Evolutionary conservation across 2,329 filamentous ascomycete species (phyloP).

Genomic region (Dothideomycetidae sp.): DNA sequence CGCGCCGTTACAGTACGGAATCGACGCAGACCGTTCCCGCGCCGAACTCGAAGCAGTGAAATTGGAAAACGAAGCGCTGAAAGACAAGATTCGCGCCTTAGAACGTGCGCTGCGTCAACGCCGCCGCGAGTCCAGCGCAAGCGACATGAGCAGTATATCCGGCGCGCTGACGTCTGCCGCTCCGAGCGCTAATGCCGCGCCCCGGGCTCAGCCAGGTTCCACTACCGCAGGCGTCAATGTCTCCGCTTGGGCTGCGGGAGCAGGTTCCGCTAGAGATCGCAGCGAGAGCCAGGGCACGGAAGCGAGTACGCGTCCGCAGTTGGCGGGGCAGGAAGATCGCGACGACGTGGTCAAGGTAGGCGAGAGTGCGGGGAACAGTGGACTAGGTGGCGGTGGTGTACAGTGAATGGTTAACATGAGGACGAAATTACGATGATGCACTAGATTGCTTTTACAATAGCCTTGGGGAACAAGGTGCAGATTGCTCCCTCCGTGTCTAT

Average conservation of each 20-base stretch:
- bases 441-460: too few relatives aligned
- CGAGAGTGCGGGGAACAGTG: slow-evolving; percentile 22
- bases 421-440: too few relatives aligned
- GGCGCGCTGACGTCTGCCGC: background rate
- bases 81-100: slow-evolving; percentile 33
- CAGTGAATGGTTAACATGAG: too few relatives aligned
- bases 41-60: slow-evolving; percentile 36
- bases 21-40: slow-evolving; percentile 30
- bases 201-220: background rate
- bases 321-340: slow-evolving; percentile 10
- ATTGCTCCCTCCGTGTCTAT: too few relatives aligned
- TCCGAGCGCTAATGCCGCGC: slow-evolving; percentile 7
- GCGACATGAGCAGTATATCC: slow-evolving; percentile 11
- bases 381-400: too few relatives aligned
- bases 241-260: slow-evolving; percentile 17
- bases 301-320: slow-evolving; percentile 14
- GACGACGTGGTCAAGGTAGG: slow-evolving; percentile 24
- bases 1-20: slow-evolving; percentile 12
- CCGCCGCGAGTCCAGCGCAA: slow-evolving; percentile 20
- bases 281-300: slow-evolving; percentile 26
- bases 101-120: slow-evolving; percentile 28
- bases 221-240: slow-evolving; percentile 9
- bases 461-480: too few relatives aligned
- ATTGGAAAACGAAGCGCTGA: slow-evolving; percentile 34
- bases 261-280: slow-evolving; percentile 22